Base-by-base conservation (phyloP, 192 early-diverging fungal genomes). In the Nowakowskiella sp. region DNA sequence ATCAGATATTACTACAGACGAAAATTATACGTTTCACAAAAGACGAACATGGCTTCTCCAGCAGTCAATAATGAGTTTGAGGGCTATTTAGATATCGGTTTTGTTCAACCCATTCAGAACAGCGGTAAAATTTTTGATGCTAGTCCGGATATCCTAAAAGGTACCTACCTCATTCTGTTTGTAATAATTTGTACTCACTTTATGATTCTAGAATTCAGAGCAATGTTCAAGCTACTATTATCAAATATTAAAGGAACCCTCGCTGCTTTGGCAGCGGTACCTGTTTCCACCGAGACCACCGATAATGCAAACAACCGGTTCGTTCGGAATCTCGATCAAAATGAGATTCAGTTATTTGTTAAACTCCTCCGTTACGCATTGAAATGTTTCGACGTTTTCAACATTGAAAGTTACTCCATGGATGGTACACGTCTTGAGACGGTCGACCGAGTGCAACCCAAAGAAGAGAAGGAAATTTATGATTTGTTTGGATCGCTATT, bases 401-500 rank as follows among this genome's bases (percentile, higher is more conserved):
- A 69, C 36, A 62, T 87, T 4, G 88, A 87, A 22, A 74, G 77
- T 43, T 65, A n/a, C n/a, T n/a, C n/a, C n/a, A n/a, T n/a, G n/a
- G n/a, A n/a, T n/a, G n/a, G n/a, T n/a, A n/a, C n/a, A n/a, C n/a
- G n/a, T n/a, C n/a, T n/a, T n/a, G n/a, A n/a, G n/a, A n/a, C n/a
- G n/a, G n/a, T n/a, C n/a, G n/a, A n/a, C n/a, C n/a, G n/a, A 6
- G 52, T 55, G 16, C 47, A 53, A 29, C 52, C 85, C 23, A 87
- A 88, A 59, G 85, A 90, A 31, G 91, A 89, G 53, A 96, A 96
- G 58, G 92, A 99, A 53, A 81, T 88, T 26, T 70, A 91, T 27
- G 93, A 97, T 46, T 78, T 79, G 31, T 95, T 99, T 80, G 82
- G 88, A 1, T 80, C 83, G 16, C 79, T 87, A 4, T 95, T 95